These are phyloP conservation scores for Aquilaria agallochum DNA, from an alignment of 441 rosid species.

Conservation along the genomic window DNA sequence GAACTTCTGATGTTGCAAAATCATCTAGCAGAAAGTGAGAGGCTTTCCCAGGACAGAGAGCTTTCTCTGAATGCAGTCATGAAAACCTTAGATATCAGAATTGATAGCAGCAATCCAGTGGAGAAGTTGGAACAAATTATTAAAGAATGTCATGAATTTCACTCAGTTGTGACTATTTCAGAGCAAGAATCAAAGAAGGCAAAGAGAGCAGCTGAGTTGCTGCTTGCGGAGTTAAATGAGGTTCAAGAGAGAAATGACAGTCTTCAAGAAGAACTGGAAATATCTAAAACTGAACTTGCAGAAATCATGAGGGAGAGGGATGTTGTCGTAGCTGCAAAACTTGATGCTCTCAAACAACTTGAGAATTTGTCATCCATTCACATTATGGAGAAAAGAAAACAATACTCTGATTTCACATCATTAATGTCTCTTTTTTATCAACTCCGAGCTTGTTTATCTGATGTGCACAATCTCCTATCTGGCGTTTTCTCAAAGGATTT, in stretches of 20 bases:
- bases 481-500: slow-evolving; percentile 57
- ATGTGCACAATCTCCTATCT: slow-evolving; percentile 38
- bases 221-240: slow-evolving; percentile 94
- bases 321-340: slow-evolving; percentile 58
- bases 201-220: slow-evolving; percentile 86
- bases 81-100: slow-evolving; percentile 55
- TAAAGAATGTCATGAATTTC: slow-evolving; percentile 54
- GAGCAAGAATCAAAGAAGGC: slow-evolving; percentile 87
- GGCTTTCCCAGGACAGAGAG: slow-evolving; percentile 60
- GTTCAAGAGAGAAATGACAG: slow-evolving; percentile 97
- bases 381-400: slow-evolving; percentile 53
- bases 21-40: slow-evolving; percentile 63
- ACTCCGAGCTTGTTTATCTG: slow-evolving; percentile 47
- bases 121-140: slow-evolving; percentile 62
- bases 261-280: slow-evolving; percentile 84
- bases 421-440: slow-evolving; percentile 46
- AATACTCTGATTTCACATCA: slow-evolving; percentile 39
- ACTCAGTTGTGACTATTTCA: slow-evolving; percentile 47
- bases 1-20: slow-evolving; percentile 62
- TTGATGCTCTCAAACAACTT: slow-evolving; percentile 56
- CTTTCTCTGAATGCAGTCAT: slow-evolving; percentile 42
- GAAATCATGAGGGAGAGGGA: slow-evolving; percentile 60
- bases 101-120: slow-evolving; percentile 48
- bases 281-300: slow-evolving; percentile 42
- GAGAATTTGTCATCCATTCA: slow-evolving; percentile 47